A percentile compares a stretch with the other conserved stretches of the same genome.
phyloP scores from a whole-genome alignment of 139 green algal species.

The Edaphochlamys debaryana region DNA sequence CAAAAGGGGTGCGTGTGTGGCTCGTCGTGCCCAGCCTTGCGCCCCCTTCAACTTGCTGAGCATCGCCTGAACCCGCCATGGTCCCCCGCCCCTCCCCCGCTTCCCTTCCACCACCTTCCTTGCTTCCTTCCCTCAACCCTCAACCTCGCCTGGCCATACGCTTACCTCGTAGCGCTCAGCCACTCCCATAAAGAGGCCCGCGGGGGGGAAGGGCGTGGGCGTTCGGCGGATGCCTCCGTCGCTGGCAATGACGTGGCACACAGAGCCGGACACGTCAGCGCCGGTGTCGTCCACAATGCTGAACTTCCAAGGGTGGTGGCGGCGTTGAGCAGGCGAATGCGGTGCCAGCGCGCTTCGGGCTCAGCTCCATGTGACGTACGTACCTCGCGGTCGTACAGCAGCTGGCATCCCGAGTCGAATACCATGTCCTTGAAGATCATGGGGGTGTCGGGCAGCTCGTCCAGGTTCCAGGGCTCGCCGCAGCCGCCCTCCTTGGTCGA shows the following conservation, averaged over 20 bases:
- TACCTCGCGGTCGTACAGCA: not conserved
- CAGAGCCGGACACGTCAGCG: not conserved
- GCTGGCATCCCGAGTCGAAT: not conserved
- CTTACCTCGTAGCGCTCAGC: slow-evolving; percentile 30
- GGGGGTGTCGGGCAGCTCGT: not conserved
- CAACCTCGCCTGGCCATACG: too few relatives aligned
- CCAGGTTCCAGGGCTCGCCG: slow-evolving; percentile 26
- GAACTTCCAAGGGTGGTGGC: not conserved
- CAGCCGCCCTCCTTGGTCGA: not conserved
- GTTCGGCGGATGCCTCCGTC: not conserved
- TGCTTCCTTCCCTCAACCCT: too few relatives aligned
- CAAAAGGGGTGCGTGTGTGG: too few relatives aligned
- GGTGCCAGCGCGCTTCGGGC: slow-evolving; percentile 11
- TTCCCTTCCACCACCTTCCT: too few relatives aligned
- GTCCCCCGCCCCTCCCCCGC: too few relatives aligned
- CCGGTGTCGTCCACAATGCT: not conserved
- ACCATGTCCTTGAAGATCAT: not conserved
- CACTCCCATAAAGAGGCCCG: slow-evolving; percentile 11
- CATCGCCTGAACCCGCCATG: too few relatives aligned
- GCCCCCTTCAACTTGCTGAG: too few relatives aligned
- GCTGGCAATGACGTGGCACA: slow-evolving; percentile 7
- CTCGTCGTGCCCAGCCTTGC: slow-evolving; percentile 28
- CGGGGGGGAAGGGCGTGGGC: slow-evolving; percentile 1
- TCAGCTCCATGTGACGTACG: not conserved
- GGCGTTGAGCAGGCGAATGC: not conserved